Base-by-base conservation (phyloP, 176 grass and related monocot species). In the Hyparrhenia diplandra region DNA sequence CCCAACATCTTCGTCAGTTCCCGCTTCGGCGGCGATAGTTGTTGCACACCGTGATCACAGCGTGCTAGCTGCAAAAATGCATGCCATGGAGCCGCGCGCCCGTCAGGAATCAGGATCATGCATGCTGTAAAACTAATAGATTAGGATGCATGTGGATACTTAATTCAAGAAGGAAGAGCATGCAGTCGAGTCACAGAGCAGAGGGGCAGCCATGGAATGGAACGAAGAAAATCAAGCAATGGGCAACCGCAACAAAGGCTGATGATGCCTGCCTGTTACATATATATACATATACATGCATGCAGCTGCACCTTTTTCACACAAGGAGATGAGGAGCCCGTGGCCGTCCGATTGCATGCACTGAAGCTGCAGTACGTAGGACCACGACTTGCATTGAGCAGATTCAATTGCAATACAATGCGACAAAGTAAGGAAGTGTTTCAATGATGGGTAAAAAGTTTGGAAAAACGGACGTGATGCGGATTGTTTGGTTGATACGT, bases 201-300 rank as follows among this genome's bases (percentile, higher is more conserved):
- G 18, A 70, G 21, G 66, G 8, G 36, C 67, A 61, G 80, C 37
- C 37, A 82, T 72, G 39, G 54, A 82, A 30, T 9, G 8, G 1
- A 43, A 43, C 0, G 10, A 58, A 11, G 66, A 34, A 34, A 69
- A 55, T 32, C 45, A 21, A 36, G 25, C 32, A 47, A 47, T 20
- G 16, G 34, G 43, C 46, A 57, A 69, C 0, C n/a, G n/a, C n/a
- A n/a, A n/a, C n/a, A n/a, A n/a, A n/a, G 0, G 46, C 2, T 32
- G 40, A 3, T 45, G 46, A 55, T n/a, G 49, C 18, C 49, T 16
- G 13, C n/a, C n/a, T 21, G 83, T 85, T 78, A 85, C 71, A 85
- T n/a, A n/a, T 21, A 74, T 85, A n/a, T 78, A 85, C 71, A n/a
- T n/a, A 85, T 85, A 85, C 54, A 63, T 78, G 74, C 39, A 70